Evolutionary conservation across 768 basidiomycete genomes (phyloP).

Genomic region (Boletus eberwhitei): DNA sequence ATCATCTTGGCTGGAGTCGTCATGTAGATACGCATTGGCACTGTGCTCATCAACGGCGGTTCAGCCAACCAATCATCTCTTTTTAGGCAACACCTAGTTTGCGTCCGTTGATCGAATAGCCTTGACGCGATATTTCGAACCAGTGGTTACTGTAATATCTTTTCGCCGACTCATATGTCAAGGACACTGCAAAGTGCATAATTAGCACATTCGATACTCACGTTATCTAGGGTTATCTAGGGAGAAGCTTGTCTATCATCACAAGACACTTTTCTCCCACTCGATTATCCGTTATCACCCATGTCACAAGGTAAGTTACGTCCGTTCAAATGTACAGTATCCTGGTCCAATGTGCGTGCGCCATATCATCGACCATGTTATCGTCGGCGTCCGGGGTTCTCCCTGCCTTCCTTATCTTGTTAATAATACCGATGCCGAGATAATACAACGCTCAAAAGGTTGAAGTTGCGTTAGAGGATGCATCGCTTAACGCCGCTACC

Average conservation of each 20-base stretch:
- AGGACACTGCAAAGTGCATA: too few species aligned
- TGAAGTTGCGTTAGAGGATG: too few species aligned
- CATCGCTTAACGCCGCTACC: background rate
- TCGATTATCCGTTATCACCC: background rate
- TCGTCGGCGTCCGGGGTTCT: background rate
- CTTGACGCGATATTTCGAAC: too few species aligned
- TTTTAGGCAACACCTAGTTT: background rate
- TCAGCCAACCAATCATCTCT: too few species aligned
- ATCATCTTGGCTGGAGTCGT: background rate
- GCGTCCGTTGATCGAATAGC: background rate
- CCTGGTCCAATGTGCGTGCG: background rate
- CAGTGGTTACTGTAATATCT: background rate
- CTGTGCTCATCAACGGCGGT: too few species aligned
- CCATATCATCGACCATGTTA: background rate
- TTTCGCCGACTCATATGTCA: background rate
- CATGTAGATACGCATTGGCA: too few species aligned
- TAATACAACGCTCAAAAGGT: conserved; percentile 8
- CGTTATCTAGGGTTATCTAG: background rate
- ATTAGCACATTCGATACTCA: too few species aligned
- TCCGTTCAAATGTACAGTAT: background rate
- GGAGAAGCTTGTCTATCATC: background rate
- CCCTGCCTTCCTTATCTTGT: conserved; percentile 3
- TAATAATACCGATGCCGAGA: conserved; percentile 4
- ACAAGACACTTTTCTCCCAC: background rate
- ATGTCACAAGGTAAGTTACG: background rate